Evolutionary conservation across 176 grass and related monocot species (phyloP).

Genomic region (Pontederia paniculata): DNA sequence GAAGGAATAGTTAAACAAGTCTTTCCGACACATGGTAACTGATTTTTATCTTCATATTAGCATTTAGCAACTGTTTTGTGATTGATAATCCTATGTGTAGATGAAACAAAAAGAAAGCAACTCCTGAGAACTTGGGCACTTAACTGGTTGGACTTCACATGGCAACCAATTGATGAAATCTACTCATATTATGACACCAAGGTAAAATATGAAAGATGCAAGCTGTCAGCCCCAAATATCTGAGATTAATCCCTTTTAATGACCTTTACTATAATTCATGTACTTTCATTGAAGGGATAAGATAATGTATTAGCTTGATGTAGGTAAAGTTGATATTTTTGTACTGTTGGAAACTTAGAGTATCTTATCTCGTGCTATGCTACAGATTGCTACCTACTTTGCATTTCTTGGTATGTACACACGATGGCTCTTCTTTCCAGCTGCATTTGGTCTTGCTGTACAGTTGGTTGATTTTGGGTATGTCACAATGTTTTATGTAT

Average conservation of each 20-base stretch:
- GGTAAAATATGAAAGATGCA: constrained; percentile 29
- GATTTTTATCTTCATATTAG: neutral
- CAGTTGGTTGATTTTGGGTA: constrained; percentile 97
- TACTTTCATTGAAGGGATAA: too few species aligned
- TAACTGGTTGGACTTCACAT: constrained; percentile 96
- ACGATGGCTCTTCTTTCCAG: constrained; percentile 85
- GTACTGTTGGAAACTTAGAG: neutral
- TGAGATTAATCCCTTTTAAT: constrained; percentile 16
- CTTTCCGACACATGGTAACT: constrained; percentile 84
- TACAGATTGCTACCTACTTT: constrained; percentile 97
- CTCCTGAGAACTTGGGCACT: constrained; percentile 89
- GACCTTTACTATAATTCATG: too few species aligned
- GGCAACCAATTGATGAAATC: constrained; percentile 93
- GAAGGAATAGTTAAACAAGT: constrained; percentile 89
- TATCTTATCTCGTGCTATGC: neutral
- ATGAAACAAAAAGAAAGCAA: constrained; percentile 84
- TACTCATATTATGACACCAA: constrained; percentile 91
- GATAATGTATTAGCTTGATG: too few species aligned
- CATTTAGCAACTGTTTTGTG: neutral
- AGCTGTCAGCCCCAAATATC: neutral
- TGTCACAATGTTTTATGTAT: constrained; percentile 13
- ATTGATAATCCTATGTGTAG: constrained; percentile 26
- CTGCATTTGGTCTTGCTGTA: constrained; percentile 67
- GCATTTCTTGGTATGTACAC: constrained; percentile 97
- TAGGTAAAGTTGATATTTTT: too few species aligned